Conservation (phyloP, 352 stramenopile genomes). For the Sclerospora graminicola region DNA sequence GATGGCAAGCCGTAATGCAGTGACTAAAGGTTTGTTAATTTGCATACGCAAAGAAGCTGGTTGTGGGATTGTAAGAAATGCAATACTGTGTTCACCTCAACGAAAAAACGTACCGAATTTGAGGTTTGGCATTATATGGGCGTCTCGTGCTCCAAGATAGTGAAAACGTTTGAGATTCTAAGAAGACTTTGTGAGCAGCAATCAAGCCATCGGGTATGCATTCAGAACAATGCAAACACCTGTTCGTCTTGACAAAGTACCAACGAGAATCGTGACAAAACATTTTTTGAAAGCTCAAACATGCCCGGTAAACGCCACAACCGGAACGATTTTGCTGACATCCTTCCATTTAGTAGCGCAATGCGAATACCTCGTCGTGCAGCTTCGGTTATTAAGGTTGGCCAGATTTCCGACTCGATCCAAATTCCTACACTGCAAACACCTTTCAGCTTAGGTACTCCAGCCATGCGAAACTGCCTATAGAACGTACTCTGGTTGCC, state of each 20-base stretch:
- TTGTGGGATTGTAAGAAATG: not conserved
- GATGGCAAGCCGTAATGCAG: conserved; percentile 13
- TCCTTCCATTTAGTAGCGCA: conserved; percentile 52
- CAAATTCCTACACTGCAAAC: conserved; percentile 45
- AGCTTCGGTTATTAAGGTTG: conserved; percentile 51
- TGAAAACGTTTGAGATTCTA: conserved; percentile 43
- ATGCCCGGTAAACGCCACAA: conserved; percentile 37
- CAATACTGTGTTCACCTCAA: not conserved
- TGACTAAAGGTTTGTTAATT: not conserved
- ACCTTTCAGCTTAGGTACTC: not conserved
- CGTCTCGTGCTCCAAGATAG: conserved; percentile 23
- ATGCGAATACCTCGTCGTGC: conserved; percentile 35
- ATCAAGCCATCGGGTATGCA: not conserved
- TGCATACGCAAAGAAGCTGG: conserved; percentile 9
- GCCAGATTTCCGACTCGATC: conserved; percentile 81
- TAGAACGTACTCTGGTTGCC: conserved; percentile 38
- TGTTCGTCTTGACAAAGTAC: conserved; percentile 52
- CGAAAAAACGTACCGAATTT: conserved; percentile 46
- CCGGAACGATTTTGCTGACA: conserved; percentile 38
- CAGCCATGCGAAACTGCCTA: not conserved
- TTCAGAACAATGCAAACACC: conserved; percentile 15
- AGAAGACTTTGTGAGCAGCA: not conserved
- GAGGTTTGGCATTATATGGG: conserved; percentile 37
- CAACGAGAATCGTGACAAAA: conserved; percentile 35
- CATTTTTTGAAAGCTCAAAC: conserved; percentile 9